Percentiles rank a stretch among this genome's conserved stretches.
Evolutionary conservation across 139 green algal species (phyloP).

Genomic region (Coelastrella sp.): DNA sequence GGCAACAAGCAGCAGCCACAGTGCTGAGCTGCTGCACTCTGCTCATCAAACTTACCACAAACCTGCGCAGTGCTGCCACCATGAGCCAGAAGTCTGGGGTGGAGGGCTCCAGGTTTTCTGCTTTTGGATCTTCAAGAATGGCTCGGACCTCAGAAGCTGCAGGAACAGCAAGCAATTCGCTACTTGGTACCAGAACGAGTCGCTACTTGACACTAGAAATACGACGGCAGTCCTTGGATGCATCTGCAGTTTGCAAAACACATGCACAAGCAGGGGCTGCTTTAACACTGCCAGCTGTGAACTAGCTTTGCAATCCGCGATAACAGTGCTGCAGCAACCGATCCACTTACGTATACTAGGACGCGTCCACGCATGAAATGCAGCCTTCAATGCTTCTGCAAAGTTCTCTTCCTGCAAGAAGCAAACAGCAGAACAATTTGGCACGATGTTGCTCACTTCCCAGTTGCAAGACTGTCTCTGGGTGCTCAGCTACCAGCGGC

Average conservation of each 20-base stretch:
- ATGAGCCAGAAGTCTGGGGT: slow-evolving; percentile 86
- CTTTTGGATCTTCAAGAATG: slow-evolving; percentile 75
- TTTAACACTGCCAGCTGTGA: too few species aligned
- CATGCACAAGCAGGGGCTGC: too few species aligned
- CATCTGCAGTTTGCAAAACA: too few species aligned
- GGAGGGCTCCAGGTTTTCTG: slow-evolving; percentile 16
- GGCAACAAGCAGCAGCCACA: background rate
- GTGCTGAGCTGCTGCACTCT: background rate
- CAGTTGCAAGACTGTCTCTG: too few species aligned
- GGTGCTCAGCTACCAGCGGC: too few species aligned
- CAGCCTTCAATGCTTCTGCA: slow-evolving; percentile 87
- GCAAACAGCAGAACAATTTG: too few species aligned
- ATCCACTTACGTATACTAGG: slow-evolving; percentile 71
- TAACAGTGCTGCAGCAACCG: too few species aligned
- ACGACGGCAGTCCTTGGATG: background rate
- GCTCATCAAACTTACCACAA: slow-evolving; percentile 64
- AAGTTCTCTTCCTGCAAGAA: slow-evolving; percentile 91
- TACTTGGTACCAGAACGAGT: background rate
- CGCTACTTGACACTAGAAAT: too few species aligned
- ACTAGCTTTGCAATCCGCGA: too few species aligned
- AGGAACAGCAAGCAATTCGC: background rate
- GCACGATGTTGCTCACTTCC: too few species aligned
- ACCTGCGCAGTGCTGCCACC: slow-evolving; percentile 80
- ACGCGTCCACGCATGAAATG: slow-evolving; percentile 84
- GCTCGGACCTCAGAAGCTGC: slow-evolving; percentile 72